Evolutionary conservation across 768 basidiomycete species (phyloP), one percentile per base, ranked within the genome.

Genomic region (Artomyces pyxidatus): DNA sequence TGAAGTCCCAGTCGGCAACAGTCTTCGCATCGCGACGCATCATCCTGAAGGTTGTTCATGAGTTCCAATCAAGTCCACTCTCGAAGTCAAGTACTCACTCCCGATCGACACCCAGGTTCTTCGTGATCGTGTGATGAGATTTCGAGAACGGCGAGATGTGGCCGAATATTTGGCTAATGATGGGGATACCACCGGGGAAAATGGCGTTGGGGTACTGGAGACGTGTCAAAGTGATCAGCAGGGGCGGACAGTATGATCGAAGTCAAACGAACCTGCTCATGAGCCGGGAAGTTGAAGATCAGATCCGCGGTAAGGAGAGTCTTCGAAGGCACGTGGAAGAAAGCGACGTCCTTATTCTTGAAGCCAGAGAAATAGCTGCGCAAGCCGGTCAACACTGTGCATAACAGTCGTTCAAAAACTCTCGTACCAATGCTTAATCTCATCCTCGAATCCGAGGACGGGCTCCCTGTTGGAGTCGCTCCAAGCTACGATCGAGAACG

Each of bases 261-360:
- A 35, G 14, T 40, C 6, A 10, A 14, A 44, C 54, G 12, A 26
- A 80, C 81, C 67, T 92, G 89, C 64, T 94, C 90, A 2, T 63
- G 81, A 4, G 78, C 69, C 1, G 90, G 88, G 11, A 94, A 69
- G 67, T 93, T 93, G 69, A 90, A 78, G 3, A 94, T 63, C 38
- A 94, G 68, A 63, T 96, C 92, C 2, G 88, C 92, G 62, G 85
- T 72, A 40, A 94, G 75, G 39, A 94, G 68, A 0, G 83, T 78
- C 61, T 80, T 85, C 12, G 81, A 84, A 0, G 76, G 69, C 11
- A 69, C 65, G 59, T 95, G 91, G 50, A 85, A 76, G 65, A 89
- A 91, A 0, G 89, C 87, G 12, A 93, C 78, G 46, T 94, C 91
- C 60, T 87, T 85, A 61, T 88, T 88, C 52, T 66, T 69, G 59